A percentile compares a stretch with the other conserved stretches of the same genome.
These are phyloP conservation scores for Phytophthora megakarya DNA, from an alignment of 352 stramenopile species.

Conservation along the genomic window DNA sequence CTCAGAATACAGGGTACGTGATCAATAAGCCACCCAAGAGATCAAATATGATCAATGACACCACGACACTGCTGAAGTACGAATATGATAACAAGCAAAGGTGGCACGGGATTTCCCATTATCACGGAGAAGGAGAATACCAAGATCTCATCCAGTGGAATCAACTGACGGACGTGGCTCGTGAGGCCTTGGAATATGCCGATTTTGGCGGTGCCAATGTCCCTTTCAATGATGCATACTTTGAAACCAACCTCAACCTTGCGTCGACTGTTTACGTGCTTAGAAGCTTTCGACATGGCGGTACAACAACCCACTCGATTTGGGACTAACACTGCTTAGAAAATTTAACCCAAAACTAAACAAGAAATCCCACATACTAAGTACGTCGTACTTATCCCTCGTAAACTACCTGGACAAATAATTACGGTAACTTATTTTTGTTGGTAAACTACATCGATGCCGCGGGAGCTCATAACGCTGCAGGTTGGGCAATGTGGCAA, in stretches of 20 bases:
- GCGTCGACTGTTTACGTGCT: neutral
- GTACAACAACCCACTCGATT: too few species aligned
- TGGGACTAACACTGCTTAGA: too few species aligned
- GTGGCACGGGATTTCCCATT: too few species aligned
- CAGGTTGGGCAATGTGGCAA: constrained; percentile 95
- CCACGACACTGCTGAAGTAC: too few species aligned
- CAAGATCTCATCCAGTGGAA: constrained; percentile 5
- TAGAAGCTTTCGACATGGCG: neutral
- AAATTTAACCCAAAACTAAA: too few species aligned
- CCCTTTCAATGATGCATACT: neutral
- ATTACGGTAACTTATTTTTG: too few species aligned
- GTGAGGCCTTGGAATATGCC: neutral
- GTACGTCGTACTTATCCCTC: too few species aligned
- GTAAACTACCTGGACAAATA: too few species aligned
- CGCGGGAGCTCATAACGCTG: constrained; percentile 87
- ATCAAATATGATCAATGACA: neutral
- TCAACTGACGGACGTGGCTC: neutral
- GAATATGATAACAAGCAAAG: too few species aligned
- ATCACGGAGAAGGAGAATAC: neutral
- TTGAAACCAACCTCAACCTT: neutral
- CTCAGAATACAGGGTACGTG: neutral
- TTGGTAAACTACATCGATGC: too few species aligned
- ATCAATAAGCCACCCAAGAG: neutral
- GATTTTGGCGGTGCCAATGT: neutral
- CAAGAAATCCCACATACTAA: too few species aligned